Conservation (phyloP, 345 rosid genomes). For the Pseudoturritis turrita region DNA sequence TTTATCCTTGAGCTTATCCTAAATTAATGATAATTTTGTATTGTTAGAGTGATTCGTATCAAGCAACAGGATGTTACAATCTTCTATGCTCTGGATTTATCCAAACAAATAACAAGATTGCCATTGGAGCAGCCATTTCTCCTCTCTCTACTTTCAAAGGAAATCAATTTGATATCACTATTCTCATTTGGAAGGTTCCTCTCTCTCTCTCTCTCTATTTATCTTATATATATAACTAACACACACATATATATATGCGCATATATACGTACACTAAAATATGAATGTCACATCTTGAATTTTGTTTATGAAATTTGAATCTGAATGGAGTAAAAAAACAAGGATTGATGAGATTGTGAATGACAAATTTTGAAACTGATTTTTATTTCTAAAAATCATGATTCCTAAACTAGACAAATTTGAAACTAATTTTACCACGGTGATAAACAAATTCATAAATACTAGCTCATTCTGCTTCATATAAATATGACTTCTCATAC, state of each 20-base stretch:
- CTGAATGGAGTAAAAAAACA: background rate
- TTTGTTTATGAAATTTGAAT: background rate
- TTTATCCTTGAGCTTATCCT: background rate
- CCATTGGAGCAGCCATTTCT: slow-evolving; percentile 99
- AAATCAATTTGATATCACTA: slow-evolving; percentile 80
- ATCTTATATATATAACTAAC: slow-evolving; percentile 17
- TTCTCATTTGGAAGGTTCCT: slow-evolving; percentile 90
- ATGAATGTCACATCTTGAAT: background rate
- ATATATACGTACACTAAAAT: background rate
- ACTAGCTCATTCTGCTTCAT: no score
- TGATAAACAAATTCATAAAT: no score
- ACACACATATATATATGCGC: background rate
- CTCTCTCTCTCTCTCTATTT: background rate
- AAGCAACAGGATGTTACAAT: slow-evolving; percentile 97
- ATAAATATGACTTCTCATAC: no score
- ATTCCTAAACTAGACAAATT: no score
- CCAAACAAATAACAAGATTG: slow-evolving; percentile 89
- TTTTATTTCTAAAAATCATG: no score
- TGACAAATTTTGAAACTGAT: no score
- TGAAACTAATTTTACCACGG: no score
- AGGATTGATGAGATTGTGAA: background rate
- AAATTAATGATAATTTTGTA: background rate
- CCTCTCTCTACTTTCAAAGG: slow-evolving; percentile 62
- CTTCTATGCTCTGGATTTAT: slow-evolving; percentile 91
- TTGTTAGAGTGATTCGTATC: slow-evolving; percentile 84